Base-by-base conservation (phyloP, 73 alveolate genomes). In the Paramecium octaurelia region DNA sequence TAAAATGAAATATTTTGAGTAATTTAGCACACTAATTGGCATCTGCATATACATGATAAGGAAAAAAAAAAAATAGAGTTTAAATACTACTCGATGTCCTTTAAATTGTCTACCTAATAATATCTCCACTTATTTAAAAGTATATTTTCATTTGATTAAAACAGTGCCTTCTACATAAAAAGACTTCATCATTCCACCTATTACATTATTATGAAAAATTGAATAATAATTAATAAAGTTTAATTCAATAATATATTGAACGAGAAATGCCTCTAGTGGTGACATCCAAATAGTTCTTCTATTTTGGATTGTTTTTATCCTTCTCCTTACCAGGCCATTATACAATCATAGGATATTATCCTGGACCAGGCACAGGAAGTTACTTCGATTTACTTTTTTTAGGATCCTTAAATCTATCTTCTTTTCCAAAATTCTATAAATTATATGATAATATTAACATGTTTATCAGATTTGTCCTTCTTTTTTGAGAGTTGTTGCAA, bases 401-500 rank as follows among this genome's bases (percentile, higher is more conserved):
- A 6, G 94, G 94, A 71, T 89, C 94, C 38, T 89, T 89, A 36
- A 89, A 89, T 46, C 94, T 64, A 9, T 68, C 92, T 27, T 89
- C 94, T 43, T 36, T 89, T 42, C 92, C 92, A 54, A 89, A n/a
- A 35, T 27, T 23, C 91, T 80, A 46, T 24, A 9, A 10, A 0
- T 20, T 14, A 40, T 12, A 6, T 9, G 20, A 23, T 24, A 54
- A 27, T 64, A 29, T 58, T 70, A 4, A 59, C 84, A 77, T 71
- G 76, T 42, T 89, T 71, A 83, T 89, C 75, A 40, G 92, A 59
- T 9, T 44, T 83, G 43, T 40, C 60, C 27, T 46, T 46, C n/a
- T 80, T 80, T 80, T 80, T 44, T 24, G 91, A 40, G 2, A n/a
- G 18, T 16, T 10, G 14, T 44, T 80, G 6, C 6, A 80, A 40